Percentiles rank a stretch among this genome's conserved stretches.
These are phyloP conservation scores for Monilinia vaccinii-corymbosi DNA, from an alignment of 2,329 filamentous ascomycete species.

Conservation along the genomic window DNA sequence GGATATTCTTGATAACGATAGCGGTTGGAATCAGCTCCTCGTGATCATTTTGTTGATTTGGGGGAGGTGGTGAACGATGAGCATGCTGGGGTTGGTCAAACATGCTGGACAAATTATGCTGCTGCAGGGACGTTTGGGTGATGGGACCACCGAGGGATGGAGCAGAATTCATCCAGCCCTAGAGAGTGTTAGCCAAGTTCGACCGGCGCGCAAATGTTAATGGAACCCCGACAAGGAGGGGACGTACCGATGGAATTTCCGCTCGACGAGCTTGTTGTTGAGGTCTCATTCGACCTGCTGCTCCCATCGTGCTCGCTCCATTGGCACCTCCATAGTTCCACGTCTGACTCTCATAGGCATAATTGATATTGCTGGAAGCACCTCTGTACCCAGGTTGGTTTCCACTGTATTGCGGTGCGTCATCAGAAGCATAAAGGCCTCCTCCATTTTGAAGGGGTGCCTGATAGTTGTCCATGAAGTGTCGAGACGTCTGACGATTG, in stretches of 20 bases:
- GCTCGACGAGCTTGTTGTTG: conserved; percentile 41
- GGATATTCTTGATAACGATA: conserved; percentile 99
- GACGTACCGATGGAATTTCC: conserved; percentile 60
- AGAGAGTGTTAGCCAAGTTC: not conserved
- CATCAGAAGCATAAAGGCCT: conserved; percentile 63
- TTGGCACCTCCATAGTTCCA: conserved; percentile 63
- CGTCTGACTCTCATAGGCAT: conserved; percentile 64
- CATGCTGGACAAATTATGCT: conserved; percentile 19
- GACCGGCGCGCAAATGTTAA: conserved; percentile 18
- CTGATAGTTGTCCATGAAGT: conserved; percentile 60
- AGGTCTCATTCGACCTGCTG: conserved; percentile 47
- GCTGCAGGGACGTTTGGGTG: conserved; percentile 6
- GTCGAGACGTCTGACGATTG: conserved; percentile 65
- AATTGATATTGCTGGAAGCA: conserved; percentile 29
- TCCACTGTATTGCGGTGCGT: conserved; percentile 46
- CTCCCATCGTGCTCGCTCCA: conserved; percentile 56
- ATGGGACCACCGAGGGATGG: conserved; percentile 30
- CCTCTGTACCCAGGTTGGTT: conserved; percentile 22
- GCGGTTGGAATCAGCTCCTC: conserved; percentile 96
- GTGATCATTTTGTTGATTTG: conserved; percentile 12
- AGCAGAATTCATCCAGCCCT: conserved; percentile 39
- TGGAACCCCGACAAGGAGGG: conserved; percentile 31
- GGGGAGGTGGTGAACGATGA: conserved; percentile 17
- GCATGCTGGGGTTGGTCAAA: conserved; percentile 18
- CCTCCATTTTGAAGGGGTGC: conserved; percentile 30